Evolutionary conservation across 306 rosid species (phyloP).

Genomic region (Cicer cuneatum): DNA sequence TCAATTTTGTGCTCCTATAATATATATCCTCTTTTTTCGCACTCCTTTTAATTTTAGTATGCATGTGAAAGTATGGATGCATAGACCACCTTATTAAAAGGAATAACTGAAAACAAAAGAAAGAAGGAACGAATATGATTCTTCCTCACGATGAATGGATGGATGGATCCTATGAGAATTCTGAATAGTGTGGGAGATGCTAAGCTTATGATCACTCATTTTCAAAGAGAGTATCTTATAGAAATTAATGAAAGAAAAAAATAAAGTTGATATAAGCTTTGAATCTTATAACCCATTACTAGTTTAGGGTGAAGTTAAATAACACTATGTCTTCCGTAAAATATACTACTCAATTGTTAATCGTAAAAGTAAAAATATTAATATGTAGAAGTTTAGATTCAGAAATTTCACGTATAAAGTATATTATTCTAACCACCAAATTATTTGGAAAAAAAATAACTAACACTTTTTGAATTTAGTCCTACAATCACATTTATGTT

Average conservation of each 20-base stretch:
- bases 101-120: conserved; percentile 23
- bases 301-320: too few relatives aligned
- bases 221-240: not conserved
- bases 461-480: too few relatives aligned
- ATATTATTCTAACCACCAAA: too few relatives aligned
- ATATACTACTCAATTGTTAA: too few relatives aligned
- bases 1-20: conserved; percentile 52
- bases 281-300: too few relatives aligned
- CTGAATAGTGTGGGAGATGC: not conserved
- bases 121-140: conserved; percentile 30
- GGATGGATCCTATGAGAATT: conserved; percentile 37
- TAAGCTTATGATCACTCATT: not conserved
- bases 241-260: not conserved
- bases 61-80: conserved; percentile 61
- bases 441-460: too few relatives aligned
- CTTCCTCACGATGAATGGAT: conserved; percentile 42
- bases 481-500: too few relatives aligned
- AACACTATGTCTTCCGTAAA: too few relatives aligned
- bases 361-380: too few relatives aligned
- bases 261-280: too few relatives aligned
- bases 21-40: conserved; percentile 12
- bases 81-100: conserved; percentile 39
- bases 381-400: too few relatives aligned
- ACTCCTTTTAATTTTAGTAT: conserved; percentile 45
- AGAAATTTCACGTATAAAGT: too few relatives aligned